Evolutionary conservation across 306 rosid species (phyloP), one percentile per base, ranked within the genome.

Genomic region (Cyclanthera cordifolia): DNA sequence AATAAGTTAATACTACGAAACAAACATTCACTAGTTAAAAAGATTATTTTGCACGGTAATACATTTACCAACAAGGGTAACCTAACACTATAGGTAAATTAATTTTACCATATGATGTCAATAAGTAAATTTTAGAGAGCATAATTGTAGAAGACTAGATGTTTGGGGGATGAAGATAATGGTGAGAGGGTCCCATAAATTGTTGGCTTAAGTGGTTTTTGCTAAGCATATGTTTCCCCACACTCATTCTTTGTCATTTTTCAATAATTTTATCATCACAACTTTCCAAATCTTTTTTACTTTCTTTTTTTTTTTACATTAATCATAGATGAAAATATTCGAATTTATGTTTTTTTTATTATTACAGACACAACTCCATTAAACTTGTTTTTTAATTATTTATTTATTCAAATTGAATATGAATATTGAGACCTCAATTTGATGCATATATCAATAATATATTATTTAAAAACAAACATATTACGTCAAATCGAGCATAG

Each of bases 201-300:
- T 64, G 69, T 64, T 39, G 69, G 34, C 50, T 63, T 63, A 63
- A 41, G 17, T 63, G 25, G 51, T 41, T 64, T 43, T 43, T 64
- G 34, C 69, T 13, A 41, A 64, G 20, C 69, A 64, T 7, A 64
- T 21, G 14, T 43, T 43, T 43, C 52, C 69, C 53, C 69, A 64
- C 69, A 64, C 14, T 21, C 11, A 63, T 63, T 63, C 20, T 41
- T 64, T 64, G 69, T 43, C 69, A 64, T 64, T 41, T 64, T 43
- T 23, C 52, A 43, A 64, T 64, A 13, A 64, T 64, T 41, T 63
- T 20, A 34, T 45, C 11, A 61, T 61, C 51, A 39, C 39, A 61
- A 11, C 6, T 19, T 19, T 9, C 17, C 24, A 4, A 27, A 1
- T 28, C 0, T 6, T 5, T 2, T 17, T 50, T 50, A 0, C 5